These are phyloP conservation scores for Uronychia binucleata DNA, from an alignment of 73 alveolate species.

Conservation along the genomic window DNA sequence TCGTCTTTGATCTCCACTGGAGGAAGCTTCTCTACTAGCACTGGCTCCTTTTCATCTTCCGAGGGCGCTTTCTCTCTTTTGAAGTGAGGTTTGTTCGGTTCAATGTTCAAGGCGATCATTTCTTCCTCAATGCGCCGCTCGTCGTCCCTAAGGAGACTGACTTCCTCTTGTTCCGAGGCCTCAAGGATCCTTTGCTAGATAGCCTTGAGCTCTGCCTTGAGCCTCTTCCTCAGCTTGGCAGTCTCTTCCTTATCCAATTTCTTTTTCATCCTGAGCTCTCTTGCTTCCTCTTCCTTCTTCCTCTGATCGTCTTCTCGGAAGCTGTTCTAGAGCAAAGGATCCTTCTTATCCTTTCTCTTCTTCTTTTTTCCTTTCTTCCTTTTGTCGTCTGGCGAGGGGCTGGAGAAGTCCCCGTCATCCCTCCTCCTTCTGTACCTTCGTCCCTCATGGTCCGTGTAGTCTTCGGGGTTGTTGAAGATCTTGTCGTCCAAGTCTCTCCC, in stretches of 20 bases:
- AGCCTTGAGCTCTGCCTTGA: neutral
- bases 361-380: neutral
- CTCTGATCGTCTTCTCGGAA: neutral
- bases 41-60: too few relatives aligned
- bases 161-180: neutral
- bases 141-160: neutral
- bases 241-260: neutral
- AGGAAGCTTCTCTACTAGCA: too few relatives aligned
- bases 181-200: neutral
- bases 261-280: neutral
- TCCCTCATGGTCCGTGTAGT: neutral
- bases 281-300: neutral
- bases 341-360: neutral
- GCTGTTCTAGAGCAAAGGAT: neutral
- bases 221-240: neutral
- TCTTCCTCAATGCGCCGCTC: neutral
- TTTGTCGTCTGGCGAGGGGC: neutral
- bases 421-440: neutral
- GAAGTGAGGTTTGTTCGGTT: too few relatives aligned
- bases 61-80: too few relatives aligned
- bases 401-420: neutral
- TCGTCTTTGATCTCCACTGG: too few relatives aligned
- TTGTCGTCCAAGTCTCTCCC: neutral
- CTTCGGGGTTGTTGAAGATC: neutral
- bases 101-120: neutral